Conservation (phyloP, 73 alveolate species). For the Paraurostyla sp. region DNA sequence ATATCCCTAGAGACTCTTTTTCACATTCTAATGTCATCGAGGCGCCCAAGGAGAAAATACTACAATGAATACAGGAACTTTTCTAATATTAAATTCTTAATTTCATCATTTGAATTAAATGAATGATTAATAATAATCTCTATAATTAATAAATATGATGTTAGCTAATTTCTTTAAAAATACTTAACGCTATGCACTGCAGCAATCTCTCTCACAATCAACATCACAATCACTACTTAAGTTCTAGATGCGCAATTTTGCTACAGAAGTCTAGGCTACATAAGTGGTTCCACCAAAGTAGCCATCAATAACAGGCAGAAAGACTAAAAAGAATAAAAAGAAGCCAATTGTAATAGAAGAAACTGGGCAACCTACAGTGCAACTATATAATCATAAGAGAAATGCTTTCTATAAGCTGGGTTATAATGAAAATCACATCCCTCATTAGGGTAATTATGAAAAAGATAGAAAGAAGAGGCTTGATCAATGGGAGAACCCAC, state of each 20-base stretch:
- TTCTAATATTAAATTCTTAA: no score
- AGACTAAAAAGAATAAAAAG: not conserved
- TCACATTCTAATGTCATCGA: no score
- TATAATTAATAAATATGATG: slow-evolving; percentile 36
- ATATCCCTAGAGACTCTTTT: no score
- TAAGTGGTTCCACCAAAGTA: not conserved
- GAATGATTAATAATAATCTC: no score
- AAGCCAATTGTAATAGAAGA: not conserved
- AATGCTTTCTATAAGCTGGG: slow-evolving; percentile 41
- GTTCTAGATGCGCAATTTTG: not conserved
- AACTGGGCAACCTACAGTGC: not conserved
- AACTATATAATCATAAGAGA: not conserved
- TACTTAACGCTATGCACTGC: not conserved
- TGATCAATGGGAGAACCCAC: slow-evolving; percentile 59
- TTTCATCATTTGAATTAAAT: no score
- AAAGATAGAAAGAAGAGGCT: slow-evolving; percentile 16
- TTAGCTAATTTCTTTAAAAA: not conserved
- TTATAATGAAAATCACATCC: slow-evolving; percentile 38
- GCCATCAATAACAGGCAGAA: not conserved
- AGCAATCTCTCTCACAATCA: no score
- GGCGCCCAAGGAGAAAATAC: no score
- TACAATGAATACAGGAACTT: no score
- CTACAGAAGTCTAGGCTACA: not conserved
- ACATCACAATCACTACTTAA: no score
- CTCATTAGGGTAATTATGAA: not conserved